Evolutionary conservation across 2,329 filamentous ascomycete genomes (phyloP), one percentile per base, ranked within the genome.

Genomic region (Trichoderma atroviride): DNA sequence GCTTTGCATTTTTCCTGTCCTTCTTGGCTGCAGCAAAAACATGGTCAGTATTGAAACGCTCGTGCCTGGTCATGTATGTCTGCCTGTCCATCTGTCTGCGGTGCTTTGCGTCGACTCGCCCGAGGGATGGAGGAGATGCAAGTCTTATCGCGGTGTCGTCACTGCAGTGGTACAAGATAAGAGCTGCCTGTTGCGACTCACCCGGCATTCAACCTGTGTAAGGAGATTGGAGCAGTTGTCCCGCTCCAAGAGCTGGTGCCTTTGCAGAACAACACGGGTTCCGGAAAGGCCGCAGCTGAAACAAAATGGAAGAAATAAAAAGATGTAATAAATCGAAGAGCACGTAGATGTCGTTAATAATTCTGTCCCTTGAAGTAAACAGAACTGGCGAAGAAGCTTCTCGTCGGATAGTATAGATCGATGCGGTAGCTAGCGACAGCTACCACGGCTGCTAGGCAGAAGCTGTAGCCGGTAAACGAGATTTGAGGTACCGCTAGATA

Each of bases 1-100:
- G 84, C 83, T 82, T 86, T 77, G 81, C 84, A 85, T 86, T 79
- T 80, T 85, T 87, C 78, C 80, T 84, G 75, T 84, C 80, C 78
- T 85, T 86, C 81, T 85, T 70, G 69, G 55, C 69, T 70, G 47
- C n/a, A 50, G 47, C 19, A 47, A 68, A 53, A 10, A 24, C 56
- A 68, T 61, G 31, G 53, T 67, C 40, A 67, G 63, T 31, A 27
- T 50, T 13, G 13, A 62, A 37, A 29, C 24, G 33, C 33, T 35
- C 31, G 40, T 14, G 33, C 43, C 64, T 60, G 22, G 37, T 67
- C 19, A 53, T 52, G 64, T 29, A 16, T 60, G 33, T 59, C 29
- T 24, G 35, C 14, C 57, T 61, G 50, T 27, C 66, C 50, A 27
- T 50, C 52, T 59, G 64, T 59, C 37, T 65, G 60, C 19, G 40